These are phyloP conservation scores for Rhizopus sp. DNA, from an alignment of 371 early-diverging fungal genomes.

Conservation along the genomic window DNA sequence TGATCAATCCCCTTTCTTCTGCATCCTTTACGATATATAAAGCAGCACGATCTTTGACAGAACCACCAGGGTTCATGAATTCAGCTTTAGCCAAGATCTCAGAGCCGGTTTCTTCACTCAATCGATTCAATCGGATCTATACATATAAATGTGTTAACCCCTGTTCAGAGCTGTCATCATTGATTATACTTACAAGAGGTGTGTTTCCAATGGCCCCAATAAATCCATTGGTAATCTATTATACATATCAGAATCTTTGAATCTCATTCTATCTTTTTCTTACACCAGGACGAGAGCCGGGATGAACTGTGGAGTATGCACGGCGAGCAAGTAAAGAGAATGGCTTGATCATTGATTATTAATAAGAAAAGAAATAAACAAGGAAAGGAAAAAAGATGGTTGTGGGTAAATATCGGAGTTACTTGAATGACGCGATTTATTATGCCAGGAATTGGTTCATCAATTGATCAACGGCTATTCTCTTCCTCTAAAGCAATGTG, in stretches of 20 bases:
- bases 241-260: not conserved
- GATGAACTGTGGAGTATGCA: conserved; percentile 49
- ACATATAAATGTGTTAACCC: not conserved
- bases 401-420: conserved; percentile 12
- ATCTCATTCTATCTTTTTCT: not conserved
- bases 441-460: conserved; percentile 1
- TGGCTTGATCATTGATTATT: conserved; percentile 27
- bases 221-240: conserved; percentile 72
- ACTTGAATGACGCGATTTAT: conserved; percentile 14
- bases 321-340: conserved; percentile 40
- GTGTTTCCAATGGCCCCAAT: conserved; percentile 94
- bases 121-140: conserved; percentile 71
- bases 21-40: conserved; percentile 92
- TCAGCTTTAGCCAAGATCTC: conserved; percentile 94
- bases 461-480: not conserved
- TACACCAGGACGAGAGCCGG: conserved; percentile 49
- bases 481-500: not conserved
- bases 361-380: conserved; percentile 10
- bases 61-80: conserved; percentile 98
- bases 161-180: not conserved
- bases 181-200: conserved; percentile 70
- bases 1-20: conserved; percentile 82
- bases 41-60: conserved; percentile 96
- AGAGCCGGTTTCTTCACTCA: conserved; percentile 86
- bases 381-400: not conserved